Evolutionary conservation across 768 basidiomycete species (phyloP).

Genomic region (Pulveroboletus sp.): DNA sequence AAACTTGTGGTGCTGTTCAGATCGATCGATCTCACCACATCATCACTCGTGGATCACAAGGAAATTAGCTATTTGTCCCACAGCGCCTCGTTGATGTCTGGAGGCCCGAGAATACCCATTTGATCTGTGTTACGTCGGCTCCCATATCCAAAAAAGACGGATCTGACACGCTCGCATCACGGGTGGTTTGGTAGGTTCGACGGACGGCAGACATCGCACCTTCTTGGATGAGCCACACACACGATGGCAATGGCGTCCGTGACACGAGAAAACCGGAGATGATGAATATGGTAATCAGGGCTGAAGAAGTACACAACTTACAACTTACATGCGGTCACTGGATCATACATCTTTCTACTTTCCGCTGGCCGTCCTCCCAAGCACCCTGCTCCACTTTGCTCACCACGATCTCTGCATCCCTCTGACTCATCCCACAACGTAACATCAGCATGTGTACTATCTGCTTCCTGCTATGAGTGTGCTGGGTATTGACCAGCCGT

Average conservation of each 20-base stretch:
- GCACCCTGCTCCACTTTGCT: conserved; percentile 15
- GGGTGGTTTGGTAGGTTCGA: neutral
- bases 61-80: neutral
- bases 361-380: neutral
- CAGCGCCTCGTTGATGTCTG: conserved; percentile 17
- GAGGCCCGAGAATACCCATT: conserved; percentile 2
- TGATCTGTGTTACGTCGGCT: neutral
- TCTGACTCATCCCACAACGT: conserved; percentile 23
- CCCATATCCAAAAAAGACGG: neutral
- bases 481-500: conserved; percentile 20
- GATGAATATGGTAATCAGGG: conserved; percentile 1
- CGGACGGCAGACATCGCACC: neutral
- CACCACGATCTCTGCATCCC: conserved; percentile 18
- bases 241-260: neutral
- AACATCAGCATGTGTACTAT: conserved; percentile 23
- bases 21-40: conserved; percentile 11
- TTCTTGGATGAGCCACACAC: neutral
- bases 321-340: conserved; percentile 16
- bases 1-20: neutral
- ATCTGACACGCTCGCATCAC: neutral
- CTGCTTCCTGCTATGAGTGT: conserved; percentile 18
- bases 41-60: neutral
- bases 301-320: conserved; percentile 1
- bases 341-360: conserved; percentile 11
- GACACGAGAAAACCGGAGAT: neutral